Conservation (phyloP, 805 yeast species). For the Ogataea henricii region DNA sequence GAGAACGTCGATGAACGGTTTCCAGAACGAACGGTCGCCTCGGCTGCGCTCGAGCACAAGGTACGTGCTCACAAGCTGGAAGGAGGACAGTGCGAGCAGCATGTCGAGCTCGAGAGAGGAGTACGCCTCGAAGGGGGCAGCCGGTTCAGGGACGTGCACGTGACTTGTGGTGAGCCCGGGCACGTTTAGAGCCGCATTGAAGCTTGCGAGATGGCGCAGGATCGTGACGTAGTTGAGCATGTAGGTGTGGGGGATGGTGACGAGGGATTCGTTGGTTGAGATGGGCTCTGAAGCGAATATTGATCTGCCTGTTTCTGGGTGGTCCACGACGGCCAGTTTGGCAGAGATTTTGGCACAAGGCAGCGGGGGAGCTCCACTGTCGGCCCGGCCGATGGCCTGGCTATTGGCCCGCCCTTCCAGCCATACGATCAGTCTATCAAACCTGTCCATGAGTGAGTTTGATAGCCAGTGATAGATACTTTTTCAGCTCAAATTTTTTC, state of each 20-base stretch:
- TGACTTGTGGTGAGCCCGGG: slow-evolving; percentile 19
- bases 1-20: slow-evolving; percentile 63
- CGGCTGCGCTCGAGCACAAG: slow-evolving; percentile 47
- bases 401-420: slow-evolving; percentile 22
- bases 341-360: slow-evolving; percentile 37
- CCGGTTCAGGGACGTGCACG: slow-evolving; percentile 28
- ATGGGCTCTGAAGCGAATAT: slow-evolving; percentile 47
- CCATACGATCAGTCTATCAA: slow-evolving; percentile 36
- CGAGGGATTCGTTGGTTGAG: slow-evolving; percentile 43
- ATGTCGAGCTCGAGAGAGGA: slow-evolving; percentile 26
- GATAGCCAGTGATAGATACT: no score
- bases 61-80: slow-evolving; percentile 59
- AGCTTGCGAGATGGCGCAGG: slow-evolving; percentile 43
- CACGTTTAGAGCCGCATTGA: slow-evolving; percentile 32
- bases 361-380: no score
- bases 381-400: no score
- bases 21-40: slow-evolving; percentile 55
- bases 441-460: slow-evolving; percentile 19
- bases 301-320: slow-evolving; percentile 62
- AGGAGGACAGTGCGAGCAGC: slow-evolving; percentile 51
- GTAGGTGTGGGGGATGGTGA: slow-evolving; percentile 58
- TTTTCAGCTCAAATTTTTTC: no score
- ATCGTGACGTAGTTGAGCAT: slow-evolving; percentile 61
- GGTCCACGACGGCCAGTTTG: slow-evolving; percentile 44
- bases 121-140: slow-evolving; percentile 12